Conservation (phyloP, 345 rosid genomes). For the Lepidium aucheri region DNA sequence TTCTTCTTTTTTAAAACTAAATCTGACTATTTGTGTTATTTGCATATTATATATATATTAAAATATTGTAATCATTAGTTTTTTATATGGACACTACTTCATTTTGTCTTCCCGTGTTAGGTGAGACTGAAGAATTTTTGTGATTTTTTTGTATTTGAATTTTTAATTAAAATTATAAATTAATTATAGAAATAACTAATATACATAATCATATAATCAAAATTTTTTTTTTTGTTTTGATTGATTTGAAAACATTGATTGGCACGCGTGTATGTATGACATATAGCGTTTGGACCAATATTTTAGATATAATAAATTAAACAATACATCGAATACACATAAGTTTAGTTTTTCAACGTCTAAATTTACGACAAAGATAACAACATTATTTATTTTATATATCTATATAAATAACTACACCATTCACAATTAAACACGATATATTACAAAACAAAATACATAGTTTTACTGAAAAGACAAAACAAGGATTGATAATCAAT, state of each 20-base stretch:
- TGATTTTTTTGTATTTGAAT: not conserved
- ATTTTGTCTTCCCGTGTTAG: constrained; percentile 26
- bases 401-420: not conserved
- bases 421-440: constrained; percentile 14
- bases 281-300: constrained; percentile 15
- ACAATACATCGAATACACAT: constrained; percentile 5
- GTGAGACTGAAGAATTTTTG: constrained; percentile 3
- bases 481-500: constrained; percentile 10
- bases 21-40: not conserved
- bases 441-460: constrained; percentile 7
- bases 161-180: too few species aligned
- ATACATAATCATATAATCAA: not conserved
- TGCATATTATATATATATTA: not conserved
- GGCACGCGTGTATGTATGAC: constrained; percentile 7
- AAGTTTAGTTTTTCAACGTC: constrained; percentile 21
- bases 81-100: constrained; percentile 13
- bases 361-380: constrained; percentile 1
- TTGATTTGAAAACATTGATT: not conserved
- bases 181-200: too few species aligned
- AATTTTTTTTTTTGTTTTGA: not conserved
- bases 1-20: too few species aligned
- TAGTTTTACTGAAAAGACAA: constrained; percentile 15
- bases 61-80: not conserved
- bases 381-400: not conserved
- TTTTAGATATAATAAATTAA: not conserved